phyloP scores from a whole-genome alignment of 352 stramenopile genomes.

The Pythium pyrilobum region DNA sequence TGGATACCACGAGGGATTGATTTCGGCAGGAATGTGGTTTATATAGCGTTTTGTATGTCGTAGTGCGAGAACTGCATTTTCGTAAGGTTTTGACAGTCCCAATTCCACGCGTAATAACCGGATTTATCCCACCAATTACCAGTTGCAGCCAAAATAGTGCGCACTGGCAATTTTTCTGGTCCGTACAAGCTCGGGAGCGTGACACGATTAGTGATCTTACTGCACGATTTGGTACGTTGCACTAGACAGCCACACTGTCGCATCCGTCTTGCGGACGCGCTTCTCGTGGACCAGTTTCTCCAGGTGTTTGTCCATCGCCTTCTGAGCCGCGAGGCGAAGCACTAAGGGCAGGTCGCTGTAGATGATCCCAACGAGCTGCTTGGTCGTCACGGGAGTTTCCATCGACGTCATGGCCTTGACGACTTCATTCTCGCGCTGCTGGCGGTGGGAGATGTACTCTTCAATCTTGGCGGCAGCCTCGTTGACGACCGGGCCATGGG shows the following conservation, averaged over 20 bases:
- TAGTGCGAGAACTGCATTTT: too few species aligned
- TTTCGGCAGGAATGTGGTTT: too few species aligned
- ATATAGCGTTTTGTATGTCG: too few species aligned
- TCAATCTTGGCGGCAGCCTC: slow-evolving; percentile 63
- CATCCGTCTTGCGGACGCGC: slow-evolving; percentile 15
- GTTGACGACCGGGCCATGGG: slow-evolving; percentile 61
- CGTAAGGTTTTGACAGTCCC: too few species aligned
- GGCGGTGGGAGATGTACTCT: slow-evolving; percentile 72
- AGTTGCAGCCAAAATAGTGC: background rate
- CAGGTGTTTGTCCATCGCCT: slow-evolving; percentile 57
- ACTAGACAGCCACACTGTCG: slow-evolving; percentile 22
- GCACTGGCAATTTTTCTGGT: too few species aligned
- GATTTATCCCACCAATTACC: too few species aligned
- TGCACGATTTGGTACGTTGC: slow-evolving; percentile 27
- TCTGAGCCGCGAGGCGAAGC: slow-evolving; percentile 42
- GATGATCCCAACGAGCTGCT: slow-evolving; percentile 45
- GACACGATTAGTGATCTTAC: too few species aligned
- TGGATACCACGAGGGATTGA: too few species aligned
- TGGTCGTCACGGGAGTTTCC: slow-evolving; percentile 20
- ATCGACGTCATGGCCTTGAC: slow-evolving; percentile 14
- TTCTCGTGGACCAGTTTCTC: slow-evolving; percentile 51
- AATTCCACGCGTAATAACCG: too few species aligned
- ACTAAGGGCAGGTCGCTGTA: slow-evolving; percentile 55
- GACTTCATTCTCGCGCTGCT: slow-evolving; percentile 66
- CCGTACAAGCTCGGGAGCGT: too few species aligned